Base-by-base conservation (phyloP, 2,329 filamentous ascomycete genomes). In the Fusarium sp. region DNA sequence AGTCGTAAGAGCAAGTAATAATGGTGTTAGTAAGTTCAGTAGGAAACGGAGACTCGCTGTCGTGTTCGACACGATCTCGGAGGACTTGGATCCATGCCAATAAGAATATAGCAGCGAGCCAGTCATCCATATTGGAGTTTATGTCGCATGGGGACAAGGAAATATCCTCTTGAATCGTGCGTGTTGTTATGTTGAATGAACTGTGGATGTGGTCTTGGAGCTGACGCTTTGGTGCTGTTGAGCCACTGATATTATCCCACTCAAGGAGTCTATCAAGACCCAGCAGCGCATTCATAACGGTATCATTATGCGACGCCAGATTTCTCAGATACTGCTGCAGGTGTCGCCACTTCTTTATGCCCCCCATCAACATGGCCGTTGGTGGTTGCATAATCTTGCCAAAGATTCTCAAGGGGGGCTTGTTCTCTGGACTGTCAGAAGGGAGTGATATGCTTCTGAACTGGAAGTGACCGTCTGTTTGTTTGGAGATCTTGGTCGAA, bases 331-430 rank as follows among this genome's bases (percentile, higher is more conserved):
- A 56, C 20, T 19, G 41, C 11, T 58, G 56, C 1, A 58, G 3
- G 1, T 58, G 14, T 26, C 50, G 51, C 50, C 56, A 58, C 6
- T 40, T 58, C 17, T 33, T 56, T 7, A 58, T 46, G 3, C 56
- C 56, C 4, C 56, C 50, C 41, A 58, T 58, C 4, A 58, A n/a
- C 41, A 58, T 58, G 7, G 56, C 50, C 0, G 41, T 30, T 11
- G 56, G 56, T 6, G 56, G 56, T 17, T 58, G 56, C 33, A 58
- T 46, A 0, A 58, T 58, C 14, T 56, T 58, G 4, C 28, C 20
- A 28, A 58, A 58, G 7, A 55, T 26, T 6, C n/a, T 56, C 2
- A 58, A 32, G 7, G 17, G 7, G 1, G 4, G 5, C 2, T 19
- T 24, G 7, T 24, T 7, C 7, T 24, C 7, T 24, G 24, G 7